Percentiles rank a stretch among this genome's conserved stretches.
These are phyloP conservation scores for Nigrospora sphaerica DNA, from an alignment of 2,329 filamentous ascomycete species.

Conservation along the genomic window DNA sequence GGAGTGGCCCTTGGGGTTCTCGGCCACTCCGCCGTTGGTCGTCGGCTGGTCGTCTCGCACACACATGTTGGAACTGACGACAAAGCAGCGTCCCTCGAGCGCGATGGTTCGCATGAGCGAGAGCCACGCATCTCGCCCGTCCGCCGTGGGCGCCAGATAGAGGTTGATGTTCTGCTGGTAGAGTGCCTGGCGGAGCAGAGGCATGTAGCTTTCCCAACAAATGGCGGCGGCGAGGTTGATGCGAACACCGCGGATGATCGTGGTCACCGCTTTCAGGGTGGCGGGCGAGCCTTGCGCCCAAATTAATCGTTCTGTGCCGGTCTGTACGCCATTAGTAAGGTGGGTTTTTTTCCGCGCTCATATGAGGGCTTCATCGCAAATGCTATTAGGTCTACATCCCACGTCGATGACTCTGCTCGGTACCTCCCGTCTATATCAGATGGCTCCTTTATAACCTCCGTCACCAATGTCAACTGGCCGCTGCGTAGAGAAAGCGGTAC, in stretches of 20 bases:
- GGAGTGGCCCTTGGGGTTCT: background rate
- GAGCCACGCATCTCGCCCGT: conserved; percentile 76
- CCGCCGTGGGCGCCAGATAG: conserved; percentile 85
- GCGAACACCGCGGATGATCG: conserved; percentile 69
- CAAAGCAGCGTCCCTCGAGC: conserved; percentile 76
- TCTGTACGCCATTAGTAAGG: conserved; percentile 32
- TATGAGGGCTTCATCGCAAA: too few relatives aligned
- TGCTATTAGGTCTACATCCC: too few relatives aligned
- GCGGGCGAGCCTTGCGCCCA: conserved; percentile 82
- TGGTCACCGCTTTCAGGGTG: conserved; percentile 72
- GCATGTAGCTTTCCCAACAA: conserved; percentile 89
- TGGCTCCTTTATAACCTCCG: too few relatives aligned
- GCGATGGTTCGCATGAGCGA: conserved; percentile 76
- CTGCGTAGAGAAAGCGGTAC: too few relatives aligned
- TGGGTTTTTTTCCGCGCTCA: too few relatives aligned
- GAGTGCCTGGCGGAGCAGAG: conserved; percentile 67
- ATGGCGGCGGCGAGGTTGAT: conserved; percentile 82
- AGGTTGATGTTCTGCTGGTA: conserved; percentile 90
- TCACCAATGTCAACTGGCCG: too few relatives aligned
- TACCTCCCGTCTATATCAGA: too few relatives aligned
- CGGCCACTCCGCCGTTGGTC: background rate
- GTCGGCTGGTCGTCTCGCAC: conserved; percentile 47
- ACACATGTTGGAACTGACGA: conserved; percentile 81
- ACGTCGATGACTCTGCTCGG: too few relatives aligned
- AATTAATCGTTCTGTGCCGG: conserved; percentile 72